A percentile compares a stretch with the other conserved stretches of the same genome.
Conservation (phyloP, 345 rosid species). For the Aquilaria yunnanensis region DNA sequence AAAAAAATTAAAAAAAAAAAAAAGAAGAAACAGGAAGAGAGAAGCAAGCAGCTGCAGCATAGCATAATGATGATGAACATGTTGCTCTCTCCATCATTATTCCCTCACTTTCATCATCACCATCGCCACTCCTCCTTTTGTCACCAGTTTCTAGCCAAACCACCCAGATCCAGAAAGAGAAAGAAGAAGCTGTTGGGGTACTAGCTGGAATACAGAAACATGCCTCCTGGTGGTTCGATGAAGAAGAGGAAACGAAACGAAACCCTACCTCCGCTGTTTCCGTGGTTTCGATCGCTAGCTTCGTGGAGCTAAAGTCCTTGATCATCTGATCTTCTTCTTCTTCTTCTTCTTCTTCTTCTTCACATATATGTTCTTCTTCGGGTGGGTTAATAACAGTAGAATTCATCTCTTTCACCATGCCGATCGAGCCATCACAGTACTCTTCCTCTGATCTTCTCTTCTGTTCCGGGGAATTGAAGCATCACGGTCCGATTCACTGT, state of each 20-base stretch:
- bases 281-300: too few relatives aligned
- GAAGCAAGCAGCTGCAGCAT: background rate
- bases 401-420: too few relatives aligned
- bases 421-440: background rate
- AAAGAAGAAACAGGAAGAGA: background rate
- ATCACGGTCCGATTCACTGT: conserved; percentile 49
- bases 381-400: too few relatives aligned
- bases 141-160: conserved; percentile 23
- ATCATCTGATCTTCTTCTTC: background rate
- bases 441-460: conserved; percentile 18
- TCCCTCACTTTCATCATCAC: conserved; percentile 27
- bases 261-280: conserved; percentile 20
- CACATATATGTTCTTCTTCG: too few relatives aligned
- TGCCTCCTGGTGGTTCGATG: background rate
- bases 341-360: conserved; percentile 2
- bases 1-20: conserved; percentile 9
- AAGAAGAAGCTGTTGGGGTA: background rate
- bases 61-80: background rate
- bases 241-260: conserved; percentile 35
- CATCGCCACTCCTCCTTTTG: conserved; percentile 23
- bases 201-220: background rate
- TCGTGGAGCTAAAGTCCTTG: too few relatives aligned
- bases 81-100: conserved; percentile 33
- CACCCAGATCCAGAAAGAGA: conserved; percentile 19
- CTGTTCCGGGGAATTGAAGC: conserved; percentile 54